These are phyloP conservation scores for Trichoderma sp. DNA, from an alignment of 2,329 filamentous ascomycete genomes.

Conservation along the genomic window DNA sequence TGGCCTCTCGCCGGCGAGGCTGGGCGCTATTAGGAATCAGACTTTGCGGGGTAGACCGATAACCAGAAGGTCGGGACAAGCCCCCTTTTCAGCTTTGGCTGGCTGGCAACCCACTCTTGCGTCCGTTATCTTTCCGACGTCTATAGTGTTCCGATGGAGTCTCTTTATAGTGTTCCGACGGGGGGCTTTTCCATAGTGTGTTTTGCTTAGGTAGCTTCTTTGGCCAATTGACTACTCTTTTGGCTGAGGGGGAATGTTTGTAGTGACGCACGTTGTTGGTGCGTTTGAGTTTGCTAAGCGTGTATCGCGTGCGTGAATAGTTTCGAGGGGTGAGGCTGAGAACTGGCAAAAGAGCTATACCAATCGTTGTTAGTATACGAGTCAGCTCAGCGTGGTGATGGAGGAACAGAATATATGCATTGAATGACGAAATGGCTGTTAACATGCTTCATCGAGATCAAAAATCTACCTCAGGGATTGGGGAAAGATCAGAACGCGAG, in stretches of 20 bases:
- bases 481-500: background rate
- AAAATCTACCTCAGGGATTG: background rate
- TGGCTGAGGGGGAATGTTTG: background rate
- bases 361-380: background rate
- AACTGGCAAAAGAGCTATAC: background rate
- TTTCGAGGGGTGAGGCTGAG: background rate
- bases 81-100: conserved; percentile 1
- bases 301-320: background rate
- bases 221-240: background rate
- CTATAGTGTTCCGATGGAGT: background rate
- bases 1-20: conserved; percentile 1
- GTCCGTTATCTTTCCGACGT: background rate
- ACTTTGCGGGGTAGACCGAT: conserved; percentile 20
- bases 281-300: background rate
- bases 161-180: background rate
- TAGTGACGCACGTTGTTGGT: background rate
- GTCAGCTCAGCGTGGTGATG: background rate
- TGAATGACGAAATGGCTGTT: background rate
- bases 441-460: background rate
- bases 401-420: background rate
- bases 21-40: background rate
- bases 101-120: background rate
- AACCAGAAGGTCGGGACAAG: background rate
- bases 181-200: background rate
- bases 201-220: background rate